These are phyloP conservation scores for Alternaria infectoria DNA, from an alignment of 2,329 filamentous ascomycete genomes.

Conservation along the genomic window DNA sequence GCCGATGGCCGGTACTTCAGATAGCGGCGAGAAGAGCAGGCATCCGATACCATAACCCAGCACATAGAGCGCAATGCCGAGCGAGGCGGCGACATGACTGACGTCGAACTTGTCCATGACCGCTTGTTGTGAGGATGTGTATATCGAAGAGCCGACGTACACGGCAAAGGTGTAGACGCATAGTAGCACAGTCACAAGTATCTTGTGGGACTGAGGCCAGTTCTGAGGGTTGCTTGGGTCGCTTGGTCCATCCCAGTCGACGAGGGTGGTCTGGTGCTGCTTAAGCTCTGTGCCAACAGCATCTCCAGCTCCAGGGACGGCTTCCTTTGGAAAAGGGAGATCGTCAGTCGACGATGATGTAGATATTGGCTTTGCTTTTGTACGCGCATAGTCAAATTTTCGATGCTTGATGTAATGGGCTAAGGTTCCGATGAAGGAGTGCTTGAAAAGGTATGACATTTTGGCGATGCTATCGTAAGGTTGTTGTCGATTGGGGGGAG, in stretches of 20 bases:
- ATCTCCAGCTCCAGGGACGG: constrained; percentile 15
- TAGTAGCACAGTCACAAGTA: constrained; percentile 40
- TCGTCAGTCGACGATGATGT: constrained; percentile 27
- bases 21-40: constrained; percentile 69
- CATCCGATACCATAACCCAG: constrained; percentile 67
- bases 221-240: constrained; percentile 47
- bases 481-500: background rate
- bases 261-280: constrained; percentile 33
- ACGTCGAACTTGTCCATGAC: constrained; percentile 62
- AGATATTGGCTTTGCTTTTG: constrained; percentile 19
- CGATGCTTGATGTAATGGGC: constrained; percentile 26
- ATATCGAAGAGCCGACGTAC: constrained; percentile 60
- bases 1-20: constrained; percentile 69
- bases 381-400: constrained; percentile 29
- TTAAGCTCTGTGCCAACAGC: constrained; percentile 25
- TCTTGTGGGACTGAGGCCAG: constrained; percentile 40
- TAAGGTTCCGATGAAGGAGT: constrained; percentile 25
- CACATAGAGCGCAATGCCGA: constrained; percentile 68
- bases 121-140: constrained; percentile 50
- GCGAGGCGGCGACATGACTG: constrained; percentile 57
- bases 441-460: constrained; percentile 31
- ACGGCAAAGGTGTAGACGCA: constrained; percentile 66
- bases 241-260: constrained; percentile 49
- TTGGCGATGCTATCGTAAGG: background rate
- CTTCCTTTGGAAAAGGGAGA: constrained; percentile 10